Evolutionary conservation across 257 asterid genomes (phyloP), one percentile per base, ranked within the genome.

Genomic region (Agastache rugosa): DNA sequence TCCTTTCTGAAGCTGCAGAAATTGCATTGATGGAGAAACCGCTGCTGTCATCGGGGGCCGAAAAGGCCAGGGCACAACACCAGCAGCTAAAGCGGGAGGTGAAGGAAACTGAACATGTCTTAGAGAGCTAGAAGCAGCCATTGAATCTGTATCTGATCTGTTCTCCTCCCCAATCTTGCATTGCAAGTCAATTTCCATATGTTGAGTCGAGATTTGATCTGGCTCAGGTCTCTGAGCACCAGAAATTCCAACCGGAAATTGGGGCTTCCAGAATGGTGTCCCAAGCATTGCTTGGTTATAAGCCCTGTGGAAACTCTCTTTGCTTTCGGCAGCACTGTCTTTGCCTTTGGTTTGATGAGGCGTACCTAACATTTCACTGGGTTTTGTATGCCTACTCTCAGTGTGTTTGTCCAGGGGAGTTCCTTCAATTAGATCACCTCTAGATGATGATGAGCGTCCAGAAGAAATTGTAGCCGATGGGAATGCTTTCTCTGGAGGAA

Each of bases 401-500:
- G 68, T 48, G 44, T 72, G 81, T 79, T 78, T 87, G 72, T 89
- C 95, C 11, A 71, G 51, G 20, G 86, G 71, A 56, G 79, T 22
- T n/a, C 78, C 89, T 73, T 91, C 97, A 61, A 82, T 79, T 56
- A 80, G 66, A 78, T 94, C 97, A 47, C 71, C 75, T 85, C 84
- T 86, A 69, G 89, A 76, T 12, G 84, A 80, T 20, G 84, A 74
- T 14, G 84, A 64, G 47, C 97, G 95, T 8, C 96, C 93, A 0
- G 93, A 83, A 63, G 97, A 72, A 64, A 92, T 84, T 15, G 96
- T 75, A 42, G 97, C 97, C 3, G 91, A 85, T 4, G 97, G 97
- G 71, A 94, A 94, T 50, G 99, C 99, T 82, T 94, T 94, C 81
- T 94, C 99, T 4, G 98, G 98, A 23, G 97, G 99, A 69, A 94